Evolutionary conservation across 331 rosid genomes (phyloP).

Genomic region (Arachis monticola): DNA sequence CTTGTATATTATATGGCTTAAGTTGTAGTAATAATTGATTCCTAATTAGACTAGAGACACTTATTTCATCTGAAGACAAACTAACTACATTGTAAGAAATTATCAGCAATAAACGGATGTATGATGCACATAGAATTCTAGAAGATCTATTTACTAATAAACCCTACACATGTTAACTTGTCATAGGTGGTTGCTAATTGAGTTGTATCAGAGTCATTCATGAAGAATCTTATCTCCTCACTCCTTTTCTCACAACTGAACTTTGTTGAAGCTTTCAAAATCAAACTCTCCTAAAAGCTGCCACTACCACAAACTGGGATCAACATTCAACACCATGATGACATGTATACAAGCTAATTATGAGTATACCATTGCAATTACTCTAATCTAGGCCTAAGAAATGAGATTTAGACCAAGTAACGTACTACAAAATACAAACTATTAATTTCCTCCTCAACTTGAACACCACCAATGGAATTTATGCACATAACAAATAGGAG

Average conservation of each 20-base stretch:
- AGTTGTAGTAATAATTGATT: neutral
- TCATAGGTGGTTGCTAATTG: neutral
- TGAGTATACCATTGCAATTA: neutral
- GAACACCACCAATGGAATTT: slow-evolving; percentile 15
- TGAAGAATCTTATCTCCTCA: neutral
- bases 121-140: neutral
- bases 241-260: slow-evolving; percentile 4
- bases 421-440: neutral
- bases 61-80: too few species aligned
- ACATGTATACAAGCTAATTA: neutral
- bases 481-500: neutral
- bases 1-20: neutral
- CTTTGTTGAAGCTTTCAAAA: neutral
- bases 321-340: slow-evolving; percentile 10
- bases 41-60: neutral
- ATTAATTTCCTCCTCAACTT: neutral
- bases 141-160: neutral
- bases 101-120: neutral
- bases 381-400: neutral
- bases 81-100: too few species aligned
- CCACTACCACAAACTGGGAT: neutral
- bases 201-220: neutral
- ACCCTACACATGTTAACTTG: too few species aligned
- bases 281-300: neutral
- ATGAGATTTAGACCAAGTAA: neutral